These are phyloP conservation scores for Talaromyces sp. DNA, from an alignment of 2,329 filamentous ascomycete genomes.

Conservation along the genomic window DNA sequence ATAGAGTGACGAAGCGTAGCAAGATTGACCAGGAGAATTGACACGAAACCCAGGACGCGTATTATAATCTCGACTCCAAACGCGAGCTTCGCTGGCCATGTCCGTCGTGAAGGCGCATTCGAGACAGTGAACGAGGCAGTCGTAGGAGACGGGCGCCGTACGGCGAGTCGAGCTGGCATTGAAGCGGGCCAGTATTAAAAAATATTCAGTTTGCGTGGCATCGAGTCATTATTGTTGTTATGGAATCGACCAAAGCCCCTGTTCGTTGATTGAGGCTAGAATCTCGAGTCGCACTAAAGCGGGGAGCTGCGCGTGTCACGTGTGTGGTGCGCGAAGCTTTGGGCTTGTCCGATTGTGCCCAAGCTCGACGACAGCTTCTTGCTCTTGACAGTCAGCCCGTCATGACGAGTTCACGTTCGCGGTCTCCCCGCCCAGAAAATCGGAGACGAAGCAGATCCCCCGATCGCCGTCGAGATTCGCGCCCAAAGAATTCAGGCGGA, in stretches of 20 bases:
- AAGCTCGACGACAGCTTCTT: background rate
- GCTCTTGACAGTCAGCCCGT: background rate
- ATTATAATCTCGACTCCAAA: constrained; percentile 40
- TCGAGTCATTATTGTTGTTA: background rate
- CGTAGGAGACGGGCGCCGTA: constrained; percentile 64
- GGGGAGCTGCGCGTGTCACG: constrained; percentile 4
- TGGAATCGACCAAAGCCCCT: background rate
- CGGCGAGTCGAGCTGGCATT: constrained; percentile 54
- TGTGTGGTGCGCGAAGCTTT: constrained; percentile 1
- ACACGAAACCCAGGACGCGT: constrained; percentile 38
- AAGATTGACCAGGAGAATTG: constrained; percentile 31
- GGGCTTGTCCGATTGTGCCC: constrained; percentile 1
- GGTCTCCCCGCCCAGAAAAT: constrained; percentile 24
- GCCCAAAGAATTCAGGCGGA: constrained; percentile 36
- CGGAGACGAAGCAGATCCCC: constrained; percentile 42
- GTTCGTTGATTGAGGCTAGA: background rate
- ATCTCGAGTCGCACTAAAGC: background rate
- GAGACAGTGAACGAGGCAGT: constrained; percentile 92
- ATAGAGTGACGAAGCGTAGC: constrained; percentile 26
- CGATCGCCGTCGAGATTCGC: constrained; percentile 25
- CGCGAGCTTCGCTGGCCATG: constrained; percentile 39
- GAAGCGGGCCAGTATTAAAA: constrained; percentile 8
- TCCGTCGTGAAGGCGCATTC: constrained; percentile 56
- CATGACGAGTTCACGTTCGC: constrained; percentile 11
- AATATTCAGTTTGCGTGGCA: background rate